Evolutionary conservation across 2,329 filamentous ascomycete genomes (phyloP).

Genomic region (Aureobasidium musti): DNA sequence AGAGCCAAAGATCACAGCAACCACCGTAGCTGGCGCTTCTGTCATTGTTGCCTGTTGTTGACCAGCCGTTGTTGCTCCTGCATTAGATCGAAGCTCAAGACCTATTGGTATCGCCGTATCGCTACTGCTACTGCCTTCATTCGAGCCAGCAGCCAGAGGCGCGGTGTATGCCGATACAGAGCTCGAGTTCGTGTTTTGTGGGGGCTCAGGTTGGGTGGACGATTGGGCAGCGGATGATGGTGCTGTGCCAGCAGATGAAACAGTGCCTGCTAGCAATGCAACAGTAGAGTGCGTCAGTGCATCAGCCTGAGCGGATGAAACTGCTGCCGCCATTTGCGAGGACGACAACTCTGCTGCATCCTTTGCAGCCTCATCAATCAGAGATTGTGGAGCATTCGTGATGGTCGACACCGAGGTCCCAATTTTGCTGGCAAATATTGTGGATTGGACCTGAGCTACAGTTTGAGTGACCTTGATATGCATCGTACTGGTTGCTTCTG

Average conservation of each 20-base stretch:
- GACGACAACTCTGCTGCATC: constrained; percentile 11
- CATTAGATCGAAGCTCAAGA: constrained; percentile 16
- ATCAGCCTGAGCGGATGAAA: not conserved
- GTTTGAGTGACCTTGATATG: constrained; percentile 22
- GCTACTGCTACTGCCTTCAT: not conserved
- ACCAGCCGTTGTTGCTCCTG: not conserved
- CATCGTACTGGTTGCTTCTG: constrained; percentile 8
- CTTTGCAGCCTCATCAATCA: not conserved
- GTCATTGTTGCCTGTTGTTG: not conserved
- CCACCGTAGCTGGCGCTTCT: not conserved
- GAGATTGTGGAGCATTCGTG: constrained; percentile 1
- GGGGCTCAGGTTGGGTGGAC: not conserved
- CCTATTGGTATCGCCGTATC: not conserved
- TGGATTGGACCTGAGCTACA: not conserved
- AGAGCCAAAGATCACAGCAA: constrained; percentile 3
- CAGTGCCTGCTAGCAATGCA: not conserved
- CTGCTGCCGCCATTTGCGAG: not conserved
- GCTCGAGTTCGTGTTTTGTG: not conserved
- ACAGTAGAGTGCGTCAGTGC: constrained; percentile 11
- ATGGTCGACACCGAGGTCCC: constrained; percentile 16
- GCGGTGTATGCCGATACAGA: not conserved
- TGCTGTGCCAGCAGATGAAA: not conserved
- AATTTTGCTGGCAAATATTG: constrained; percentile 10
- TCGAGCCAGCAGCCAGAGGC: not conserved
- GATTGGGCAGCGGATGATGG: no score